A percentile compares a stretch with the other conserved stretches of the same genome.
Evolutionary conservation across 306 rosid species (phyloP).

Genomic region (Alnus glutinosa): DNA sequence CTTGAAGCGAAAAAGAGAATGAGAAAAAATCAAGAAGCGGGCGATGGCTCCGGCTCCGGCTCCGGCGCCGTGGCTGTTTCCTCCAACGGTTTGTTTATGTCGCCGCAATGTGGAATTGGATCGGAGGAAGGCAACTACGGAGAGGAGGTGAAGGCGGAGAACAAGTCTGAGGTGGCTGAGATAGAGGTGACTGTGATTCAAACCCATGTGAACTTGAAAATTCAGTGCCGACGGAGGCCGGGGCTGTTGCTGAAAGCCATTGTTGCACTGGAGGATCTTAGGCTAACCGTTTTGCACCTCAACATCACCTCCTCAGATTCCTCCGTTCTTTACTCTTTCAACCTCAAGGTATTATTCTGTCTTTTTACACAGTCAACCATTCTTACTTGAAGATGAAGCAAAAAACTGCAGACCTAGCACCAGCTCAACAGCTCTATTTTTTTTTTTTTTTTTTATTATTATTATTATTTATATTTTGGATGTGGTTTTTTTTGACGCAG

Average conservation of each 20-base stretch:
- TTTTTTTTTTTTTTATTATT: background rate
- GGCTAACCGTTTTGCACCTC: conserved; percentile 79
- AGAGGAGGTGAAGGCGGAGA: conserved; percentile 59
- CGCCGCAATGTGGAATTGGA: conserved; percentile 40
- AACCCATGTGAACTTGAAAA: conserved; percentile 88
- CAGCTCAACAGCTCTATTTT: conserved; percentile 27
- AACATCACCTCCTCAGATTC: conserved; percentile 67
- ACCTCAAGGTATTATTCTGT: conserved; percentile 80
- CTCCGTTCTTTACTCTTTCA: conserved; percentile 77
- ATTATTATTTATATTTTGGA: background rate
- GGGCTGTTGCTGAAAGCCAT: conserved; percentile 74
- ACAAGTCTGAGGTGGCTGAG: conserved; percentile 66
- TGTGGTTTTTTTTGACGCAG: conserved; percentile 43
- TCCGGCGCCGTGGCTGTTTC: conserved; percentile 26
- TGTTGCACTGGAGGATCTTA: conserved; percentile 77
- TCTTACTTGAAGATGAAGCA: conserved; percentile 56
- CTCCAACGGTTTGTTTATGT: conserved; percentile 33
- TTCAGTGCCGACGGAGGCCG: conserved; percentile 55
- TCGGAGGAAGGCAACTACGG: conserved; percentile 38
- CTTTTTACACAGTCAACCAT: conserved; percentile 47
- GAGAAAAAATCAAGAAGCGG: conserved; percentile 45
- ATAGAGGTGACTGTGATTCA: conserved; percentile 79
- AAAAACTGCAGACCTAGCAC: conserved; percentile 27
- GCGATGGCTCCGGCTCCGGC: conserved; percentile 1
- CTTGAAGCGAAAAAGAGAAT: conserved; percentile 70